Evolutionary conservation across 345 rosid genomes (phyloP), one percentile per base, ranked within the genome.

Genomic region (Mercurialis annua): DNA sequence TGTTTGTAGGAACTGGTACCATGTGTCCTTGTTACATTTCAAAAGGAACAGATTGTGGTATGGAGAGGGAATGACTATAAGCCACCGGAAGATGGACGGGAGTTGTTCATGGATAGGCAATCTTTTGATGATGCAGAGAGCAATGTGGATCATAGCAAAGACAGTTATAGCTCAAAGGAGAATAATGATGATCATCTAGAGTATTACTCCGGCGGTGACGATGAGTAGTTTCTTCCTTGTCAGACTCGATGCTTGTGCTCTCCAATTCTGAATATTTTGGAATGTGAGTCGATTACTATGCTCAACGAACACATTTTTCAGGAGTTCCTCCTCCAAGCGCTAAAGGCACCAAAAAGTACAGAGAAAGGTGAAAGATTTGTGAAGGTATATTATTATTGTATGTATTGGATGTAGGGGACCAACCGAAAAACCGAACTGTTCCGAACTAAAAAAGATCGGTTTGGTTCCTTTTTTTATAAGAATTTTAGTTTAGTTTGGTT

Each of bases 1-100:
- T n/a, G n/a, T n/a, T n/a, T n/a, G n/a, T 67, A 92, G 94, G 98
- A 90, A 73, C 62, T 88, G 81, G 85, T 91, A 67, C 96, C 97
- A 26, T 94, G 97, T 67, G 68, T 85, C 47, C 85, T 83, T 53
- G 95, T 94, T 66, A 89, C 97, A 72, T 91, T 91, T 80, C 95
- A 86, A 48, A 94, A 91, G 81, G 95, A 91, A 78, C 97, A 91
- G 80, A 84, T 94, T 61, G 95, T 94, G 63, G 81, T 82, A 3
- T 91, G 97, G 95, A 82, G 89, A 68, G 97, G 92, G 47, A 75
- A 79, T 57, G 86, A 87, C 68, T 89, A 84, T 57, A 83, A 81
- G 64, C 89, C 91, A 46, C 72, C 78, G 24, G 74, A 82, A 68
- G 83, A 78, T 43, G 89, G 71, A 8, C 59, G n/a, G n/a, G n/a